Base-by-base conservation (phyloP, 768 basidiomycete species). In the Boletus rufocinnamomeus region DNA sequence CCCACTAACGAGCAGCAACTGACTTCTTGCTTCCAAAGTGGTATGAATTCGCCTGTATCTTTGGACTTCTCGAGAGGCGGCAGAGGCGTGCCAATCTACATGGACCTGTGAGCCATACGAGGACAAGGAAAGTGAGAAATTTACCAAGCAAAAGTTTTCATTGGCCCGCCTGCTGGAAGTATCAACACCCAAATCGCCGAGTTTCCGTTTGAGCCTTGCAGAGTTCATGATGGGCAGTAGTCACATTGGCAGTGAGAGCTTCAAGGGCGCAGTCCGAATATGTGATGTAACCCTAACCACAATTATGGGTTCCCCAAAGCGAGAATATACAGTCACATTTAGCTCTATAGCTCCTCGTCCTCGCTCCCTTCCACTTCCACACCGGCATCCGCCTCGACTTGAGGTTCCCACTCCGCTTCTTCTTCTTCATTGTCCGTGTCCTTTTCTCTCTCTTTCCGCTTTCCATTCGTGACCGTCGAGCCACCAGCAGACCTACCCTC, bases 11-110 rank as follows among this genome's bases (percentile, higher is more conserved):
- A 66, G 50, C 23, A 37, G n/a, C 23, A 57, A 63, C 82, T 57
- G 66, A 93, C 94, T 64, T 98, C 95, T 80, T 98, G 97, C 71
- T 98, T 93, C 96, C 97, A 98, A 54, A 97, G 74, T 0, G 97
- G 96, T 28, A 98, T 94, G 71, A 95, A 98, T 72, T 98, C 97
- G 62, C 89, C 88, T 7, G 83, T 86, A 70, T 98, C 97, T 70
- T 87, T 93, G 30, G 88, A 86, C 72, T 95, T 96, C 67, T 95
- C 92, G n/a, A 99, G 82, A 3, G 95, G 88, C 1, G 96, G 96
- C 3, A 98, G 76, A 2, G 96, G 93, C 19, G 96, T 98, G 3
- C 96, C 96, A 72, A 96, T 93, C 89, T 96, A 35, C n/a, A n/a
- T n/a, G 32, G 53, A 14, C 41, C 21, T n/a, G 54, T 56, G 53